phyloP scores from a whole-genome alignment of 805 yeast species.

The Maudiozyma bulderi region DNA sequence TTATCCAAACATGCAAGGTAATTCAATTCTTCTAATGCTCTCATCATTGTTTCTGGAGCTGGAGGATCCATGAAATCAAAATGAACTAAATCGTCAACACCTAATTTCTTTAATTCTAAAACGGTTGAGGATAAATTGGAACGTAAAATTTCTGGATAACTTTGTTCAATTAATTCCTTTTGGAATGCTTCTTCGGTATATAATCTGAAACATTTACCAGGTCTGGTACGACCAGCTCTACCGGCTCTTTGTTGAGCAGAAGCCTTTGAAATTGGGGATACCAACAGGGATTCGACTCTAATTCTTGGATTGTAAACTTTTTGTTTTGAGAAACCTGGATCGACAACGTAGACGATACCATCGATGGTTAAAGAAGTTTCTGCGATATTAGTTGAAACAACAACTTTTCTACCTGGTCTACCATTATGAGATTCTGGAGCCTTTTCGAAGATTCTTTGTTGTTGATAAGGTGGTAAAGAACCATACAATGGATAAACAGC shows the following conservation, averaged over 20 bases:
- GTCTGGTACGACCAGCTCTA: slow-evolving; percentile 98
- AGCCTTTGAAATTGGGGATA: slow-evolving; percentile 94
- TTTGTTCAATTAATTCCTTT: slow-evolving; percentile 87
- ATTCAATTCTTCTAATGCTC: slow-evolving; percentile 92
- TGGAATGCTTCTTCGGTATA: slow-evolving; percentile 96
- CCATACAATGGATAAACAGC: slow-evolving; percentile 91
- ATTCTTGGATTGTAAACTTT: slow-evolving; percentile 94
- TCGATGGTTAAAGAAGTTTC: slow-evolving; percentile 96
- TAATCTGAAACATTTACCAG: slow-evolving; percentile 93
- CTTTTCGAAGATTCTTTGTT: slow-evolving; percentile 84
- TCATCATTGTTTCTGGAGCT: slow-evolving; percentile 99
- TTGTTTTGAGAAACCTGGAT: slow-evolving; percentile 94
- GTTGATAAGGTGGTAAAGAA: slow-evolving; percentile 91
- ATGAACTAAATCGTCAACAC: slow-evolving; percentile 91
- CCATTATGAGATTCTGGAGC: slow-evolving; percentile 74
- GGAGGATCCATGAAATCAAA: slow-evolving; percentile 99
- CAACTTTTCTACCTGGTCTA: slow-evolving; percentile 89
- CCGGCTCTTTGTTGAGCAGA: slow-evolving; percentile 98
- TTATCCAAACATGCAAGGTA: slow-evolving; percentile 84
- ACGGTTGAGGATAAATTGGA: slow-evolving; percentile 88
- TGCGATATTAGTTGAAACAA: slow-evolving; percentile 90
- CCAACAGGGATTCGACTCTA: slow-evolving; percentile 87
- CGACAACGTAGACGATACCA: slow-evolving; percentile 94
- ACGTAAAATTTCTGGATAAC: slow-evolving; percentile 90
- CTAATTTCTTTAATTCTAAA: slow-evolving; percentile 83